These are phyloP conservation scores for Nyssa sinensis DNA, from an alignment of 148 eudicot species.

Conservation along the genomic window DNA sequence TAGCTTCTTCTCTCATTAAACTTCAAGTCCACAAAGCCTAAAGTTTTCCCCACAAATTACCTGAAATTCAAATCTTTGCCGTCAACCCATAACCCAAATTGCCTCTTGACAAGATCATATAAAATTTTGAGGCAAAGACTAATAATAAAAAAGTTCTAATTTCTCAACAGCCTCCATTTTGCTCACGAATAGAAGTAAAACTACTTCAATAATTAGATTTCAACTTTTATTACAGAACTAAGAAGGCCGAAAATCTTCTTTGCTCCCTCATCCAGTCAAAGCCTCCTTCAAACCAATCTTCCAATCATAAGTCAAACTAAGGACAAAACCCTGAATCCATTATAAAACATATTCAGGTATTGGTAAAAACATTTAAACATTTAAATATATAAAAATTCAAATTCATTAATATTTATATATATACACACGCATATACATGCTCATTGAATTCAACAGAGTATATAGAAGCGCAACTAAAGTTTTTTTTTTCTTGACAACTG, in stretches of 20 bases:
- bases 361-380: too few relatives aligned
- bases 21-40: conserved; percentile 9
- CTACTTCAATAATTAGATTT: neutral
- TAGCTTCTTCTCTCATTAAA: neutral
- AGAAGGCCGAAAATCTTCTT: neutral
- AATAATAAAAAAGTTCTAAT: neutral
- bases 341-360: too few relatives aligned
- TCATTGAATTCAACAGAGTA: neutral
- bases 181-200: neutral
- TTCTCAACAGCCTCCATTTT: too few relatives aligned
- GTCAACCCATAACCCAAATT: too few relatives aligned
- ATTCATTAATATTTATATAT: too few relatives aligned
- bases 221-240: neutral
- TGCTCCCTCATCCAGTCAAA: neutral
- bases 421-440: too few relatives aligned
- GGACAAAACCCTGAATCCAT: neutral
- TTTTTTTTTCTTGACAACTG: too few relatives aligned
- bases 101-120: too few relatives aligned
- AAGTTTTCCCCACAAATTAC: neutral
- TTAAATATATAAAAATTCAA: too few relatives aligned
- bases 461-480: neutral
- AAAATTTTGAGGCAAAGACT: neutral
- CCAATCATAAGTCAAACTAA: neutral
- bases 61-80: too few relatives aligned
- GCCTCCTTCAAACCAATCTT: neutral